Base-by-base conservation (phyloP, 768 basidiomycete species). In the Tubosaeta sp. region DNA sequence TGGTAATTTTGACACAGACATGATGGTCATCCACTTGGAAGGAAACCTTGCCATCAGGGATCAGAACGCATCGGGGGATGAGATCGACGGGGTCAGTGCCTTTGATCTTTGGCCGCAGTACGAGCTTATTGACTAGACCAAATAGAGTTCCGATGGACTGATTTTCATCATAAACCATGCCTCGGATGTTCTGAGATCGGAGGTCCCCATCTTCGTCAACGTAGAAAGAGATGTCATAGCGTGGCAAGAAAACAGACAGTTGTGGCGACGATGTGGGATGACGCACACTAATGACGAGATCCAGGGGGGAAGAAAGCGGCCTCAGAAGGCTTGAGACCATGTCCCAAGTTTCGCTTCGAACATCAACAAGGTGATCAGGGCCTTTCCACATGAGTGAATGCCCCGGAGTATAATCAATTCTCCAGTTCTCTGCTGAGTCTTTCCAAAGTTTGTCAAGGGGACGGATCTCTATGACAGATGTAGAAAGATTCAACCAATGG, bases 131-230 rank as follows among this genome's bases (percentile, higher is more conserved):
- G 17, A 32, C 19, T 25, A 81, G 51, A 6, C 79, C 80, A 38
- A 76, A 65, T 53, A 80, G 59, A 0, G 75, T 72, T 1, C 75
- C 76, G 1, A 60, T 58, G 0, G 68, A 75, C 48, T 78, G 78
- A 33, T 62, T 48, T 2, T 43, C 1, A 37, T 77, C 74, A 6
- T 79, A 61, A n/a, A 73, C 58, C 67, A 75, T 76, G 13, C 62
- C 68, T 3, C 68, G 67, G 38, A 76, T 59, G 44, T 75, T 72
- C 9, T 51, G 63, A 29, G 71, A 76, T 48, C 76, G 68, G 17
- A 79, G 56, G 22, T 63, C 56, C 8, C 61, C 55, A 3, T 58
- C 59, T 5, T 59, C 43, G 37, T 70, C 66, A 32, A 75, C 32
- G 41, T 67, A 67, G 42, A 80, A 79, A 2, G 67, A 62, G 10